Base-by-base conservation (phyloP, 257 asterid genomes). In the Penstemon davidsonii region DNA sequence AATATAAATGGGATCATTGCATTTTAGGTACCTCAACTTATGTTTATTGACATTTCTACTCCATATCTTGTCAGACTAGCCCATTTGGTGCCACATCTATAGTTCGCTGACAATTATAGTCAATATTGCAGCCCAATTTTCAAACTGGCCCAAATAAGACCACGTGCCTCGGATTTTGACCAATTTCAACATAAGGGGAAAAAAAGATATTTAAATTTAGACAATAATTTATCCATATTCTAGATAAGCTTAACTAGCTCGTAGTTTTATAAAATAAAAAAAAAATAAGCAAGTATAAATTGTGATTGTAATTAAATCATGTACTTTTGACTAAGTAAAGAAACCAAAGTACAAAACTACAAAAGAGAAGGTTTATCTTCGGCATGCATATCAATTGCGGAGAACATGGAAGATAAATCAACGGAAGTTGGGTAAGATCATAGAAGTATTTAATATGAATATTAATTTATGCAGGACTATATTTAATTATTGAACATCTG, bases 391-490 rank as follows among this genome's bases (percentile, higher is more conserved):
- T 67, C 37, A 47, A 64, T 3, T 71, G 79, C 81, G 64, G 81
- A 66, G 70, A 76, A 76, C 77, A 80, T 80, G 81, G 84, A 47
- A 66, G 42, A 57, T 72, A 38, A 38, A 66, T 73, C 43, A 78
- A 65, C 57, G 58, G 55, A 75, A 61, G 77, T 75, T 72, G 55
- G 81, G 78, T 68, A 57, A 75, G 80, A 74, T 77, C 47, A 13
- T 54, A 41, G 50, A 67, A 70, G 72, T 33, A 64, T 77, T 73
- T n/a, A 3, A n/a, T 53, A 53, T 53, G 8, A 3, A 68, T 51
- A 67, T 36, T 3, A 56, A 60, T 60, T 40, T 40, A 69, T 47
- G 61, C 66, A 74, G 70, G 65, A n/a, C 66, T 67, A 70, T 71
- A 66, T 37, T 55, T 61, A 54, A 69, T 55, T 57, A 67, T 61